Conservation (phyloP, 2,329 filamentous ascomycete genomes). For the Colletotrichum sp. region DNA sequence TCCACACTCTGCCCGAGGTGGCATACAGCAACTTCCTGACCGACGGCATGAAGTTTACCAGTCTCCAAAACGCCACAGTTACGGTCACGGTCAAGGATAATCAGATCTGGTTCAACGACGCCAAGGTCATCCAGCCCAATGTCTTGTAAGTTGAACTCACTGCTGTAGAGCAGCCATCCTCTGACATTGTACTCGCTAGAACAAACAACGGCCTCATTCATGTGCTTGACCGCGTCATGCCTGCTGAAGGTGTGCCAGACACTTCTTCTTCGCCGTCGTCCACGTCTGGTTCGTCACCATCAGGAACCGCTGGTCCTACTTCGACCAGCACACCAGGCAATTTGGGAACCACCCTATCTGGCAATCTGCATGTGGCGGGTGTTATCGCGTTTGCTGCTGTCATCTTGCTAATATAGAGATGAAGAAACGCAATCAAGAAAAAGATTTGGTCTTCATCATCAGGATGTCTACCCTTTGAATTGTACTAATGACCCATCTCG, state of each 20-base stretch:
- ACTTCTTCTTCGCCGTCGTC: neutral
- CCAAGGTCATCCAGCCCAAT: conserved; percentile 26
- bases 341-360: neutral
- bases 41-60: conserved; percentile 21
- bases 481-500: neutral
- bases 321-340: neutral
- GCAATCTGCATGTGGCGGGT: neutral
- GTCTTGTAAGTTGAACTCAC: conserved; percentile 16
- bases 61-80: conserved; percentile 18
- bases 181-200: neutral
- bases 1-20: conserved; percentile 23
- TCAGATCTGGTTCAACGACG: conserved; percentile 29
- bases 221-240: conserved; percentile 27
- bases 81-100: conserved; percentile 23
- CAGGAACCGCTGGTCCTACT: neutral
- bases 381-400: conserved; percentile 6
- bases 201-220: conserved; percentile 30
- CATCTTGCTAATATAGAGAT: neutral
- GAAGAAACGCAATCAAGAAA: neutral
- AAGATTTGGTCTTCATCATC: neutral
- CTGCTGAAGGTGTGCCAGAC: neutral
- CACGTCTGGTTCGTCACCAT: neutral
- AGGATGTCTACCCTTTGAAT: neutral
- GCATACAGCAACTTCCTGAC: conserved; percentile 24
- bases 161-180: neutral